Base-by-base conservation (phyloP, 768 basidiomycete genomes). In the Leccinum rimulosum region DNA sequence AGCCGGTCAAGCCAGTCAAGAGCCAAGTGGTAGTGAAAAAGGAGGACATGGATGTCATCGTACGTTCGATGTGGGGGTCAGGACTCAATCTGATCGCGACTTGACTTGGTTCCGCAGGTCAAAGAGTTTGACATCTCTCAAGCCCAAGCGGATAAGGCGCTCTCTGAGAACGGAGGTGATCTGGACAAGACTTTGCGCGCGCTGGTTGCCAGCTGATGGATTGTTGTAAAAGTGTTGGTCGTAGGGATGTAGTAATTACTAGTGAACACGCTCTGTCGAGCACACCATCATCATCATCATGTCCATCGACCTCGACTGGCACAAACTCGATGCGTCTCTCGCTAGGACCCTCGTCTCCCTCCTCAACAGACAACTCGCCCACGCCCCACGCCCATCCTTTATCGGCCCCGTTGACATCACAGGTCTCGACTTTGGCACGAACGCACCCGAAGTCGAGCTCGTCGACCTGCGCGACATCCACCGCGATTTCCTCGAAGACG, bases 271-370 rank as follows among this genome's bases (percentile, higher is more conserved):
- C 9, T 9, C 31, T 33, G 25, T 48, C n/a, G n/a, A 45, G 43
- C 9, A 43, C 40, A 33, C 11, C 31, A 33, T 8, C 22, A 22
- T 22, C 22, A 36, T 28, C 51, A 30, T 40, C 52, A 97, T 97
- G 95, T 96, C 95, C 17, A 85, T 99, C 75, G 96, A 98, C 77
- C 77, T 99, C 56, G 92, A 96, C 78, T 99, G 96, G 95, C 75
- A 77, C 64, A 85, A 87, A 64, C 84, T 98, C 61, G 87, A 93
- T 74, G 72, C 81, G 22, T 81, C 86, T 2, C 82, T 97, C 11
- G 82, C 93, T 8, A 77, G 77, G 17, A 80, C 80, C 31, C 80
- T 95, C 58, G 82, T 95, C 58, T 80, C 84, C 40, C 68, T 88
- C 50, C 86, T 99, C 67, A 95, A 97, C 76, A 77, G 78, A 58